A percentile compares a stretch with the other conserved stretches of the same genome.
These are phyloP conservation scores for Hypoxylon sp. DNA, from an alignment of 2,329 filamentous ascomycete species.

Conservation along the genomic window DNA sequence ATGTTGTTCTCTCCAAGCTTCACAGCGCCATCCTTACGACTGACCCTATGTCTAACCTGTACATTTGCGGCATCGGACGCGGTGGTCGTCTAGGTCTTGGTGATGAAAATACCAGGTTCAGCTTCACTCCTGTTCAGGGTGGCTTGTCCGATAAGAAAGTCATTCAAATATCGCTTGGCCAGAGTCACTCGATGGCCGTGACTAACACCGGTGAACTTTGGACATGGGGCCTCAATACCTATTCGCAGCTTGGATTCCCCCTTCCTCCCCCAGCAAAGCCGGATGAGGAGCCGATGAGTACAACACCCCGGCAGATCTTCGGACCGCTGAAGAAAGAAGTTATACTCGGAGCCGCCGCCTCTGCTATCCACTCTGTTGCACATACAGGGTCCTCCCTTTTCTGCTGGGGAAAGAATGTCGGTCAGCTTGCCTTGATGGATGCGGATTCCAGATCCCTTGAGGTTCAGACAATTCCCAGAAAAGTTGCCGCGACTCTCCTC, in stretches of 20 bases:
- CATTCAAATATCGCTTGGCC: constrained; percentile 80
- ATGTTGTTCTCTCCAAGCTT: constrained; percentile 88
- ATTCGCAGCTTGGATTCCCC: constrained; percentile 85
- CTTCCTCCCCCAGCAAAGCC: constrained; percentile 71
- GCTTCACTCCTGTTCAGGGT: constrained; percentile 81
- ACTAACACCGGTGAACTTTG: constrained; percentile 88
- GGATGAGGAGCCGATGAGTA: constrained; percentile 85
- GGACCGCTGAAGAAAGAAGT: constrained; percentile 87
- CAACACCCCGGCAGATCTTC: constrained; percentile 86
- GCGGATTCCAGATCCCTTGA: constrained; percentile 92
- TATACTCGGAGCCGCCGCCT: constrained; percentile 85
- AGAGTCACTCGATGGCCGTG: constrained; percentile 89
- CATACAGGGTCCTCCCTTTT: constrained; percentile 83
- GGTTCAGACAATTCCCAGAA: constrained; percentile 81
- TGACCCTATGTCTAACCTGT: constrained; percentile 88
- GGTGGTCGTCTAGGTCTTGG: constrained; percentile 89
- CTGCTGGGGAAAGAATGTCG: constrained; percentile 94
- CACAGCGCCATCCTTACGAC: constrained; percentile 88
- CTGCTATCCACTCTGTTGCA: constrained; percentile 88
- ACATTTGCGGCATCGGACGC: constrained; percentile 89
- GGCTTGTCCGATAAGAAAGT: constrained; percentile 79
- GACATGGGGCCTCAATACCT: constrained; percentile 91
- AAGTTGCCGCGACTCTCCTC: constrained; percentile 86
- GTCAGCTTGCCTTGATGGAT: constrained; percentile 92
- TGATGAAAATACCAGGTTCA: constrained; percentile 88